Conservation (phyloP, 805 yeast species). For the Starmerella riodocensis region DNA sequence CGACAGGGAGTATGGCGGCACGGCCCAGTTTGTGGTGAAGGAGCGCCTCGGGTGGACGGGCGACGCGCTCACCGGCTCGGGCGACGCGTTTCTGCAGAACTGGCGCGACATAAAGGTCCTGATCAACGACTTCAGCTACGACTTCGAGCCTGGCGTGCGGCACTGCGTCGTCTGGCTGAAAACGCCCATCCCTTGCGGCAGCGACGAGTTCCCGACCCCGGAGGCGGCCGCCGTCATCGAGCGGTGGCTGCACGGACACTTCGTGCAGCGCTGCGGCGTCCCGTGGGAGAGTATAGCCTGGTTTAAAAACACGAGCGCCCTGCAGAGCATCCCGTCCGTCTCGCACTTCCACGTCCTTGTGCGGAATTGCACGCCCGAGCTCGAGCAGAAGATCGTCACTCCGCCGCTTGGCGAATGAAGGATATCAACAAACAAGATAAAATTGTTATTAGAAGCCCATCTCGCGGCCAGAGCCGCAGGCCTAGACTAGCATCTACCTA, state of each 20-base stretch:
- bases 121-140: constrained; percentile 44
- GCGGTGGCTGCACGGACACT: constrained; percentile 32
- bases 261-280: constrained; percentile 31
- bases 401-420: background rate
- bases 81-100: constrained; percentile 15
- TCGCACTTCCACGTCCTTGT: constrained; percentile 47
- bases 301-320: constrained; percentile 46
- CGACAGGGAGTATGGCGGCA: constrained; percentile 19
- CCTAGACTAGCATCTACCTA: no score
- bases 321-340: constrained; percentile 42
- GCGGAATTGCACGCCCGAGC: constrained; percentile 5
- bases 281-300: constrained; percentile 33
- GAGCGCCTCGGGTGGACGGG: constrained; percentile 24
- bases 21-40: constrained; percentile 19
- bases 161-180: constrained; percentile 50
- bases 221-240: constrained; percentile 31
- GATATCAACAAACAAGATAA: background rate
- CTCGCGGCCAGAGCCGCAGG: no score
- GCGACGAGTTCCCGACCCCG: constrained; percentile 29
- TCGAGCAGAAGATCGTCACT: background rate
- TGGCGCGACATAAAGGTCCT: constrained; percentile 34
- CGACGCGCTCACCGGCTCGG: background rate
- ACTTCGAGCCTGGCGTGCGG: constrained; percentile 34
- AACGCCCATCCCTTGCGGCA: constrained; percentile 33
- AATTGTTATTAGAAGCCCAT: background rate